Percentiles rank a stretch among this genome's conserved stretches.
These are phyloP conservation scores for Paxillus ammoniavirescens DNA, from an alignment of 768 basidiomycete genomes.

Conservation along the genomic window DNA sequence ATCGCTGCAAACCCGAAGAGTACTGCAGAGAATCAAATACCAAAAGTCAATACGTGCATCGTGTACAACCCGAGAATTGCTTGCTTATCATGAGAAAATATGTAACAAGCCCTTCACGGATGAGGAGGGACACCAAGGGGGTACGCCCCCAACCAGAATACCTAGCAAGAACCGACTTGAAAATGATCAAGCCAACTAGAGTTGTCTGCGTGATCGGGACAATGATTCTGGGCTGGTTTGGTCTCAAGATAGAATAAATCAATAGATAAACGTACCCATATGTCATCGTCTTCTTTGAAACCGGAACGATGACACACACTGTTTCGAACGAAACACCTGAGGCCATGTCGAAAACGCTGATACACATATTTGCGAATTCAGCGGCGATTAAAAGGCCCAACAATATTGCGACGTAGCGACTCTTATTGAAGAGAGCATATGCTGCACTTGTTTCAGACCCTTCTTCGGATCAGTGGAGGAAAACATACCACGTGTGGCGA, in stretches of 20 bases:
- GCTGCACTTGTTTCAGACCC: neutral
- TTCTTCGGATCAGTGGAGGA: neutral
- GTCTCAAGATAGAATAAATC: neutral
- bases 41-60: neutral
- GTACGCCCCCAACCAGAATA: slow-evolving; percentile 41
- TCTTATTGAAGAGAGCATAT: slow-evolving; percentile 30
- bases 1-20: neutral
- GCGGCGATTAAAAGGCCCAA: slow-evolving; percentile 26
- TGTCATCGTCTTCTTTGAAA: neutral
- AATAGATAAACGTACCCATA: neutral
- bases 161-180: slow-evolving; percentile 35
- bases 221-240: slow-evolving; percentile 21
- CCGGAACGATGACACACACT: slow-evolving; percentile 1
- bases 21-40: neutral
- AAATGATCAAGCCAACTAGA: slow-evolving; percentile 36
- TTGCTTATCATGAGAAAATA: slow-evolving; percentile 40
- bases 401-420: slow-evolving; percentile 23
- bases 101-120: slow-evolving; percentile 46
- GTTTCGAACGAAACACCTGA: slow-evolving; percentile 11
- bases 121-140: slow-evolving; percentile 37
- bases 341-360: slow-evolving; percentile 31
- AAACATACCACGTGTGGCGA: slow-evolving; percentile 19
- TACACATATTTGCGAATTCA: slow-evolving; percentile 33
- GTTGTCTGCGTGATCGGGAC: slow-evolving; percentile 37
- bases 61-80: neutral